Evolutionary conservation across 768 basidiomycete genomes (phyloP), one percentile per base, ranked within the genome.

Genomic region (Lentinula edodes): DNA sequence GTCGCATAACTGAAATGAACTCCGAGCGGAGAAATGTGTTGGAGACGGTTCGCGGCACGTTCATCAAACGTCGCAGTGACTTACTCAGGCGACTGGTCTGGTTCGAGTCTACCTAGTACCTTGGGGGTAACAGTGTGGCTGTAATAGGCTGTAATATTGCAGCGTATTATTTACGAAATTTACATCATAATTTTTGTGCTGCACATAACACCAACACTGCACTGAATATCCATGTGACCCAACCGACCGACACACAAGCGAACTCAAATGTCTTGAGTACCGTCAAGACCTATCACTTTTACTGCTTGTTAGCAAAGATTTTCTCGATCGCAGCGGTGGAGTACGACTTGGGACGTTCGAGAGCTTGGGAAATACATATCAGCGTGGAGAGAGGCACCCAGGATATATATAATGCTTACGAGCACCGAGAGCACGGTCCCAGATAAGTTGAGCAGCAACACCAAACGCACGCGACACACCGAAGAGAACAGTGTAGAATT

Each of bases 401-500:
- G 34, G n/a, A 10, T 12, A 16, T 36, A 39, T 23, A 51, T 20
- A 15, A 52, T 4, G 85, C 90, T 72, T 72, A 91, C 90, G 91
- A 75, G 91, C 91, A 77, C 91, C 91, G 67, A 93, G 87, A 15
- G 91, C 92, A 72, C 93, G 91, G 70, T 94, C 93, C 93, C 93
- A 95, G 66, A 95, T 92, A 65, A 93, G 80, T 70, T 95, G 93
- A 36, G 92, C 87, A 59, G 90, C 84, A 60, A 93, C 92, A 77
- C 91, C 91, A 66, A 93, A 91, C 16, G 91, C 93, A 71, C 93
- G 90, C n/a, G 93, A 95, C 7, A 97, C 91, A 79, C 94, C 95
- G 74, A 97, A 97, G 63, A 97, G 81, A 60, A 98, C 96, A 66
- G 95, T 98, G 80, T 98, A 98, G 83, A 91, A 98, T 72, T 93